phyloP scores from a whole-genome alignment of 352 stramenopile genomes.

The Globisporangium iwayamae region DNA sequence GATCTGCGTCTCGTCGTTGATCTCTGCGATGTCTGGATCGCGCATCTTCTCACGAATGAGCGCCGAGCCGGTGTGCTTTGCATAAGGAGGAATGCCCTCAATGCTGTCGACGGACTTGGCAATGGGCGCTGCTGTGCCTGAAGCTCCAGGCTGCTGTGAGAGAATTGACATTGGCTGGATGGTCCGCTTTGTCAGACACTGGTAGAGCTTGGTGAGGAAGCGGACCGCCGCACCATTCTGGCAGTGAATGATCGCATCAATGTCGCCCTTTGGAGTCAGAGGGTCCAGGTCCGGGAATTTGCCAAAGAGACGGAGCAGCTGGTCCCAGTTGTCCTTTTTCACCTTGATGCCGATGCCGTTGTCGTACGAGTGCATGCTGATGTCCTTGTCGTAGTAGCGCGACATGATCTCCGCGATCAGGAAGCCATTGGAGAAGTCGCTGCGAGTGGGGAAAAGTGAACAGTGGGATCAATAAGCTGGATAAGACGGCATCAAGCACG shows the following conservation, averaged over 20 bases:
- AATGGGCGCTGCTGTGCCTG: slow-evolving; percentile 17
- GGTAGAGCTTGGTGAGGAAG: slow-evolving; percentile 88
- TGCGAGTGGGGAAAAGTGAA: slow-evolving; percentile 16
- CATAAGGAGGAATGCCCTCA: slow-evolving; percentile 73
- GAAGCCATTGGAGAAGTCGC: slow-evolving; percentile 89
- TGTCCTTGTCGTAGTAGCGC: slow-evolving; percentile 90
- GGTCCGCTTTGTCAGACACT: slow-evolving; percentile 86
- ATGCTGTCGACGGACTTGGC: slow-evolving; percentile 23
- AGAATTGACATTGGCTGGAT: slow-evolving; percentile 53
- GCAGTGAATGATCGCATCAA: slow-evolving; percentile 88
- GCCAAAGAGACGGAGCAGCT: slow-evolving; percentile 76
- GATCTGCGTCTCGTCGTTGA: slow-evolving; percentile 62
- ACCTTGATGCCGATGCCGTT: slow-evolving; percentile 89
- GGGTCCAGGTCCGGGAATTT: slow-evolving; percentile 72
- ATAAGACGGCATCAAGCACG: neutral
- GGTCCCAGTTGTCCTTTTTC: slow-evolving; percentile 92
- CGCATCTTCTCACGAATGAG: slow-evolving; percentile 87
- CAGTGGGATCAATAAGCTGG: neutral
- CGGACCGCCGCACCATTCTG: slow-evolving; percentile 82
- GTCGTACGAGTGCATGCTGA: slow-evolving; percentile 92
- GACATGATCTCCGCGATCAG: slow-evolving; percentile 91
- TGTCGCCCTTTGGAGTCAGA: slow-evolving; percentile 43
- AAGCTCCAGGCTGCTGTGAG: slow-evolving; percentile 11
- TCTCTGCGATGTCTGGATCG: slow-evolving; percentile 64
- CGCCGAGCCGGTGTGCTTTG: slow-evolving; percentile 75